Conservation (phyloP, 441 rosid genomes). For the Metrosideros polymorpha region DNA sequence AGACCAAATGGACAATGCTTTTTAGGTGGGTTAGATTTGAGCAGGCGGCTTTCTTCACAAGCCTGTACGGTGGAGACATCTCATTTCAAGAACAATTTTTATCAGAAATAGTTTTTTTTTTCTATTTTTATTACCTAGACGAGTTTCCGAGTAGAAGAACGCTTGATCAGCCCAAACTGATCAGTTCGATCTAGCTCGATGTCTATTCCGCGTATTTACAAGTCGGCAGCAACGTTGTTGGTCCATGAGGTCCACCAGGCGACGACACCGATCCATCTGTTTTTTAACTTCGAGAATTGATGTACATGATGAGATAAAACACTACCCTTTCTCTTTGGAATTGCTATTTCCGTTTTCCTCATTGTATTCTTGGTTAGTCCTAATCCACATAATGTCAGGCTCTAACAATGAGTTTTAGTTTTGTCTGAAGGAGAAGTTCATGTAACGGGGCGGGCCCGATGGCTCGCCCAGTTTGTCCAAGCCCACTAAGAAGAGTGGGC, state of each 20-base stretch:
- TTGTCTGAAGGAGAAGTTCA: neutral
- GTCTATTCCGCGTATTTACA: neutral
- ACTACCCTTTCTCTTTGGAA: neutral
- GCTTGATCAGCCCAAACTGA: too few relatives aligned
- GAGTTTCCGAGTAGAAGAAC: too few relatives aligned
- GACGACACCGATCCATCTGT: neutral
- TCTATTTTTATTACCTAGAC: too few relatives aligned
- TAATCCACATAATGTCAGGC: too few relatives aligned
- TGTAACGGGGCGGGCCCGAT: neutral
- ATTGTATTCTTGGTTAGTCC: fast-evolving
- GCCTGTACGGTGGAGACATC: too few relatives aligned
- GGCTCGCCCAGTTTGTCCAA: neutral
- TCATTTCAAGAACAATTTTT: too few relatives aligned
- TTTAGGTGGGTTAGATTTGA: neutral
- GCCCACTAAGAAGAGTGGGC: neutral
- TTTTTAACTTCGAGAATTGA: neutral
- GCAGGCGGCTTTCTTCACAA: too few relatives aligned
- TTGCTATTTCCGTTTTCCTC: neutral
- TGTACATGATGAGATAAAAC: neutral
- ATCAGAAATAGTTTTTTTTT: too few relatives aligned
- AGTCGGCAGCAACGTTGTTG: neutral
- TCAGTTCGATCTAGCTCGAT: too few relatives aligned
- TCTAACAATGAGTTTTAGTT: too few relatives aligned
- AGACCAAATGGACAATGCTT: too few relatives aligned
- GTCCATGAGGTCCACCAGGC: fast-evolving